phyloP scores from a whole-genome alignment of 148 eudicot genomes.

The Cornus kousa region DNA sequence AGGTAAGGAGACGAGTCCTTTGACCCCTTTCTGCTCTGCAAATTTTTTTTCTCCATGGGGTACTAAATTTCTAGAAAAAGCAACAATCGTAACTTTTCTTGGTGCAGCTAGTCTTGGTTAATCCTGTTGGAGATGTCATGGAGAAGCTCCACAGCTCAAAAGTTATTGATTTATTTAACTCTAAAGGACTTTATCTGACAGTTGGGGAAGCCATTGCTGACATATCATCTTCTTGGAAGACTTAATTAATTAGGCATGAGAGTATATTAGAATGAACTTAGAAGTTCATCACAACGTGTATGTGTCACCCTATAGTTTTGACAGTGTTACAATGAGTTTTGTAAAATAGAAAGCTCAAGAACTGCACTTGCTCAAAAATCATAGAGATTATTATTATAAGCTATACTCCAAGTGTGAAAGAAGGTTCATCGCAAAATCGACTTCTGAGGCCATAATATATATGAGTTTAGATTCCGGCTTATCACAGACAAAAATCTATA shows the following conservation, averaged over 20 bases:
- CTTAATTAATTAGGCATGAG: not conserved
- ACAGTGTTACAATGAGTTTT: not conserved
- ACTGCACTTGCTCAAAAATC: not conserved
- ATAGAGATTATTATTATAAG: too few relatives aligned
- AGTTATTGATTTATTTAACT: slow-evolving; percentile 49
- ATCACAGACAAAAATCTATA: too few relatives aligned
- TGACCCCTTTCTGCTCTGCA: not conserved
- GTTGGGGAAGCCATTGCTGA: slow-evolving; percentile 71
- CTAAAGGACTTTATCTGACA: slow-evolving; percentile 60
- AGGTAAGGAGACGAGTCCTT: slow-evolving; percentile 25
- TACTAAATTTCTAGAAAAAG: not conserved
- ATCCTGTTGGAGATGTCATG: slow-evolving; percentile 67
- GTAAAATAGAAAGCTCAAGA: not conserved
- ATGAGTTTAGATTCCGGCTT: too few relatives aligned
- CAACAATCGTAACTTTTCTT: not conserved
- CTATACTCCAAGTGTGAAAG: too few relatives aligned
- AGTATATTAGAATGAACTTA: not conserved
- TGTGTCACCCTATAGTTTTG: not conserved
- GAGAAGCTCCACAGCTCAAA: slow-evolving; percentile 66
- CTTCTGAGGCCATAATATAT: too few relatives aligned
- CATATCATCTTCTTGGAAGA: slow-evolving; percentile 24
- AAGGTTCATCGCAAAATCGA: too few relatives aligned
- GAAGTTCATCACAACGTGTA: not conserved
- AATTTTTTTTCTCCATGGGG: not conserved
- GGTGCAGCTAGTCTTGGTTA: slow-evolving; percentile 52